Base-by-base conservation (phyloP, 805 yeast genomes). In the Zygotorulaspora florentina region DNA sequence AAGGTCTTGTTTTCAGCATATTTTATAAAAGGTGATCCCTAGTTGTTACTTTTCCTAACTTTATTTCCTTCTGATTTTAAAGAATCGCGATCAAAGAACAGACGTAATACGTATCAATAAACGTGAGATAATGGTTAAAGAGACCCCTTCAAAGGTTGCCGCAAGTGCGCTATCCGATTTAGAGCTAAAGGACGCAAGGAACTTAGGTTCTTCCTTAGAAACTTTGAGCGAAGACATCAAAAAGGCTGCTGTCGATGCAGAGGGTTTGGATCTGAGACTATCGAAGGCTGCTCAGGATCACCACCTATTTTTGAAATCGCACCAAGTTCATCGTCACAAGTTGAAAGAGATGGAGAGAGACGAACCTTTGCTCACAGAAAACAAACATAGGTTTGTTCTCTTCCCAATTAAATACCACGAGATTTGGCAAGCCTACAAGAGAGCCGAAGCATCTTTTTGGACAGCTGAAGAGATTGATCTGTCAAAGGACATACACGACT, bases 361-460 rank as follows among this genome's bases (percentile, higher is more conserved):
- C 46, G 99, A 91, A 76, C 98, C 98, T 1, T 70, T 91, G 61
- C 77, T 91, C 61, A 62, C 67, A 42, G 96, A 88, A 70, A 93
- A 91, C 79, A 80, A 79, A 58, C 80, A 80, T 63, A 83, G 99
- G 66, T 89, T 87, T 62, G 97, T 93, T 42, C 73, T 91, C 50
- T 90, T 90, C 81, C 99, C 99, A 56, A 88, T 91, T 72, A 85
- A 87, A 72, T 93, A 89, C 74, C 91, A 90, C 66, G 98, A 91
- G 73, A 87, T 91, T 68, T 91, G 98, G 98, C 96, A 91, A 70
- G 90, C 95, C 77, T 91, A 91, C 73, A 91, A 91, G 77, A 88
- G 91, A 73, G 97, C 98, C 42, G 99, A 93, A 76, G 99, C 99
- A 12, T 91, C 98, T 5, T 91, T 91, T 79, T 91, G 99, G 99